Evolutionary conservation across 805 yeast genomes (phyloP), one percentile per base, ranked within the genome.

Genomic region (Cyberlindnera veronae): DNA sequence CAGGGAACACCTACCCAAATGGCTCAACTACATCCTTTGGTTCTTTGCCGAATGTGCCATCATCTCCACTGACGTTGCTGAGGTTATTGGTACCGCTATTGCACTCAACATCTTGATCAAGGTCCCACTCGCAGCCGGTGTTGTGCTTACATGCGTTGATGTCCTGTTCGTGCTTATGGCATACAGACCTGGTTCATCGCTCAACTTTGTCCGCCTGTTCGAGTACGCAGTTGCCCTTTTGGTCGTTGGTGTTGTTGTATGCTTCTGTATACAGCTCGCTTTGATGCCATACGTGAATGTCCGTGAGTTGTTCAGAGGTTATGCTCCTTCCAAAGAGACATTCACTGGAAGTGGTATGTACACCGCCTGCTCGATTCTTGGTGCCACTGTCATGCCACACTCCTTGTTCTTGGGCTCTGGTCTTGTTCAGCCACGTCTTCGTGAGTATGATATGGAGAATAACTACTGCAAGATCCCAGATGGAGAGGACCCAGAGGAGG

Each of bases 371-470:
- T 93, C 95, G 10, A 84, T 88, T 44, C 69, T 88, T 34, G 96
- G 96, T 43, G 96, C 96, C 12, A 88, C 96, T 0, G 95, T 88
- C 18, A 88, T 88, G 96, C 96, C 96, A 5, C 96, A 88, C 58
- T 81, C 90, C 2, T 67, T 88, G 33, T 88, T 85, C 57, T 67
- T 88, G 39, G 96, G 96, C 0, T 82, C 91, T 0, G 95, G 89
- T 12, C 68, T 87, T 41, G 96, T 87, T 9, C 95, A 88, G 61
- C 87, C 95, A 17, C 71, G 96, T 48, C 67, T 88, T 32, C 72
- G 78, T 54, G 95, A 87, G 32, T 88, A 64, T 55, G 96, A 88
- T 56, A 59, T 73, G 8, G 69, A 74, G 38, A 67, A 79, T 49
- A 82, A 82, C 17, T 66, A 69, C 49, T 71, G 67, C 50, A 51